These are phyloP conservation scores for Ogataea trehalophila DNA, from an alignment of 805 yeast species.

Conservation along the genomic window DNA sequence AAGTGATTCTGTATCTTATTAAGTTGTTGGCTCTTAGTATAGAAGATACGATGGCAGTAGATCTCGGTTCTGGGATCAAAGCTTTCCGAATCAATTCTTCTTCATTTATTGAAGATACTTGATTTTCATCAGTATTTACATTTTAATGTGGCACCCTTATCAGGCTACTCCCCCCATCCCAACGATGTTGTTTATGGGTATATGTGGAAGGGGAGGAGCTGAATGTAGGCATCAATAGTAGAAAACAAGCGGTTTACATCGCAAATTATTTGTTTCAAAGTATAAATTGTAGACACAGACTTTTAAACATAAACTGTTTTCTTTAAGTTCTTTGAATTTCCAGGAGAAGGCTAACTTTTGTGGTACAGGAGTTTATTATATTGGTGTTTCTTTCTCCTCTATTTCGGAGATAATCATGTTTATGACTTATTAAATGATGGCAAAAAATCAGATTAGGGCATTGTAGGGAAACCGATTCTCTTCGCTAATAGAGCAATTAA, in stretches of 20 bases:
- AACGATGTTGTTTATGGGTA: constrained; percentile 10
- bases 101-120: constrained; percentile 45
- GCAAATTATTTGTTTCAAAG: no score
- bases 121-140: constrained; percentile 59
- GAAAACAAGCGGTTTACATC: neutral
- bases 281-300: no score
- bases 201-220: neutral
- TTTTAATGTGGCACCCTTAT: constrained; percentile 86
- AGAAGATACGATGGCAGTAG: constrained; percentile 83
- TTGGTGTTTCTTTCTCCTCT: no score
- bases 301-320: no score
- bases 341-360: no score
- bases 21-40: constrained; percentile 91
- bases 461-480: no score
- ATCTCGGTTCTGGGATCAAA: constrained; percentile 70
- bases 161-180: constrained; percentile 43
- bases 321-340: no score
- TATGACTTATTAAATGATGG: no score
- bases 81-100: constrained; percentile 89
- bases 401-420: no score
- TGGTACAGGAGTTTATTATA: no score
- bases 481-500: no score
- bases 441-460: no score
- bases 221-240: neutral
- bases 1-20: constrained; percentile 83